Base-by-base conservation (phyloP, 2,329 filamentous ascomycete genomes). In the Xylariomycetidae sp. region DNA sequence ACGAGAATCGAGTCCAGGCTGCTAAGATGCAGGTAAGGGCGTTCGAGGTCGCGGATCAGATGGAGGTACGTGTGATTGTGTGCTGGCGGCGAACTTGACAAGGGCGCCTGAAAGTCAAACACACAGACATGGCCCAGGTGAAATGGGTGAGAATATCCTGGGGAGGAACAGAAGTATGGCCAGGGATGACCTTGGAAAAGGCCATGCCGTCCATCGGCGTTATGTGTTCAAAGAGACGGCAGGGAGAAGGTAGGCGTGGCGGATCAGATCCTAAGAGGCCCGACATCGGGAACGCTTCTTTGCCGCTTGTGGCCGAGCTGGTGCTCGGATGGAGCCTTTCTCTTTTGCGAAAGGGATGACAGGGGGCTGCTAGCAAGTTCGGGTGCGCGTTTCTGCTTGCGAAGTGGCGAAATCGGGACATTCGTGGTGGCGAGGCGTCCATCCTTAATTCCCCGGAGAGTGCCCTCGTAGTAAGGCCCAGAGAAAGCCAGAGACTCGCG, bases 361-460 rank as follows among this genome's bases (percentile, higher is more conserved):
- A 74, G 60, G 14, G 72, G 70, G 47, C 70, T 76, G 40, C 67
- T 67, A 23, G 61, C 51, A 22, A 63, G 44, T 35, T 70, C 65
- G 31, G 63, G 56, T 49, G 62, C 51, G 36, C 60, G 65, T 59
- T 73, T 77, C 25, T 72, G 70, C 40, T 77, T 74, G 31, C 80
- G 72, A 29, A 75, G 65, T 2, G 81, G 81, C 4, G 81, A 84
- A 40, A 85, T 72, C n/a, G 80, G 79, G 3, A 76, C 71, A 24
- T 76, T 75, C 24, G 78, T 79, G 20, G 77, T 79, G 37, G 72
- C 71, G 43, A 84, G 72, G 37, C 80, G 72, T 44, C 80, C 80
- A 33, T 72, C 71, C 52, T 80, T 78, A 51, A 82, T 73, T 31
- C 77, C 77, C 35, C 72, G 68, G 26, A 82, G 64, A 2, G 75